Base-by-base conservation (phyloP, 805 yeast genomes). In the Suhomyces sp. region DNA sequence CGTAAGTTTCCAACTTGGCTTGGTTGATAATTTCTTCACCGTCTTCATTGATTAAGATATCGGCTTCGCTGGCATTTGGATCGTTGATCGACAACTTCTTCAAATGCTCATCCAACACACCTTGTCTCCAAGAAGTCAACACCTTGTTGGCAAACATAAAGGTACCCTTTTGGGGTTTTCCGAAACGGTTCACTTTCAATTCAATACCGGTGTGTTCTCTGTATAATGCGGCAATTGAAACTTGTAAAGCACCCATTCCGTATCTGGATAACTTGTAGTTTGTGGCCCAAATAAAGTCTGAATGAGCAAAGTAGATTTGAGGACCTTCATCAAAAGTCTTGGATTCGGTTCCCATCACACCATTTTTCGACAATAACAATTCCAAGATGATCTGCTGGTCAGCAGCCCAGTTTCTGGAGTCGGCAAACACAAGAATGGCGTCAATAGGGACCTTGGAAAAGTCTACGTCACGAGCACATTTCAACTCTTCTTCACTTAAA, bases 161-260 rank as follows among this genome's bases (percentile, higher is more conserved):
- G 17, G 97, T 90, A 48, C 92, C 92, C 60, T 85, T 78, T 67
- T 90, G 94, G 1, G 97, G 97, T 70, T 90, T 90, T 64, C 97
- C 97, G 63, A 88, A 90, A 65, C 96, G 77, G 49, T 87, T 88
- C 46, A 88, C 92, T 63, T 84, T 83, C 60, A 90, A 77, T 60
- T 88, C 92, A 58, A 78, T 80, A 54, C 96, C 96, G 2, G 97
- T 89, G 63, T 87, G 90, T 62, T 89, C 96, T 66, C 85, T 81
- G 71, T 84, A 90, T 54, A 90, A 76, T 0, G 96, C 94, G 52
- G 92, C 91, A 63, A 90, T 84, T 19, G 96, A 87, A 40, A 88
- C 91, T 69, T 90, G 96, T 58, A 90, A 77, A 3, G 97, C 97
- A 54, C 97, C 97, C 96, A 90, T 91, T 56, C 97, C 97, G 66